Evolutionary conservation across 192 early-diverging fungal genomes (phyloP), one percentile per base, ranked within the genome.

Genomic region (Coemansia sp.): DNA sequence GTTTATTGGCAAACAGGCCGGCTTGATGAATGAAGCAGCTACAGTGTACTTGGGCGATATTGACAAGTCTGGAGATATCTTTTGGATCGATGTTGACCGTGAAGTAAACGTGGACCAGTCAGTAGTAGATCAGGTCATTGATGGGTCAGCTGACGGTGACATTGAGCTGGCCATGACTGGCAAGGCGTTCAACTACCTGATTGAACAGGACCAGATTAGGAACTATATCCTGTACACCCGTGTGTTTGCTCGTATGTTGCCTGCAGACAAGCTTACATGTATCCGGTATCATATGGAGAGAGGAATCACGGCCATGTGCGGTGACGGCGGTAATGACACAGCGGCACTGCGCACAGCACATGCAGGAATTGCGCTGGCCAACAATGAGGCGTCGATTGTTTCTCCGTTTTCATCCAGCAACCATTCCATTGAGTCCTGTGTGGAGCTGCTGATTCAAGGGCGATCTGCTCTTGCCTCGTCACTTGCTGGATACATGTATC

Each of bases 311-410:
- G 89, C 84, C 46, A 93, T 93, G 91, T 91, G 89, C 66, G 91
- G 91, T 56, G 91, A 93, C 58, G 91, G 89, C 67, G 88, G 88
- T 21, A 93, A 93, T 69, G 91, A 93, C 68, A 86, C 87, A 57
- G 91, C 88, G 38, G 91, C 91, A 6, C 61, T 93, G 47, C 83
- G 88, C 16, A 86, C 87, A 5, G 84, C 89, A 2, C 91, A 93
- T 64, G 88, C 86, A 16, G 91, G 91, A 26, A 57, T 93, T 7
- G 91, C 91, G 21, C 72, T 93, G 38, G 86, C 85, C n/a, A 88
- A 87, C 57, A 78, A 89, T 47, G 89, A 90, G 51, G 84, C 88
- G 7, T 90, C 88, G 30, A 90, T 93, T 50, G 91, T 93, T 8
- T 84, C 91, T n/a, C 91, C 88, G 54, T 93, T 93, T 59, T 85